Percentiles rank a stretch among this genome's conserved stretches.
These are phyloP conservation scores for Jamesozyma piceae DNA, from an alignment of 805 yeast genomes.

Conservation along the genomic window DNA sequence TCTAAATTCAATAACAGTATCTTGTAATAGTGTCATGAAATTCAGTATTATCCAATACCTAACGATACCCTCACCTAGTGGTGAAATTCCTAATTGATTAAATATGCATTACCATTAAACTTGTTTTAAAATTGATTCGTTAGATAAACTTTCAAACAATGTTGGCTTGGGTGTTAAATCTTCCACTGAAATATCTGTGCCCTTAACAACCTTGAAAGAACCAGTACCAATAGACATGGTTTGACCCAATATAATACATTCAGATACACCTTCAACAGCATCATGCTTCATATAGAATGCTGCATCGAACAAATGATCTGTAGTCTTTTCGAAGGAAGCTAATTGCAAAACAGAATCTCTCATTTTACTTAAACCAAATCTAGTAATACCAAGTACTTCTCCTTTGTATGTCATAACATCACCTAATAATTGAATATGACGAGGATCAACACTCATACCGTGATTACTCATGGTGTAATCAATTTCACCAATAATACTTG, in stretches of 20 bases:
- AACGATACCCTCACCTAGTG: neutral
- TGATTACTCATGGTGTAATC: conserved; percentile 97
- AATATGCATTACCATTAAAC: neutral
- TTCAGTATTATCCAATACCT: neutral
- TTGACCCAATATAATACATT: conserved; percentile 94
- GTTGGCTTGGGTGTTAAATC: conserved; percentile 39
- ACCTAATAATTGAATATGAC: conserved; percentile 94
- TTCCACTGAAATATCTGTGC: conserved; percentile 37
- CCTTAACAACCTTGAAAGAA: conserved; percentile 74
- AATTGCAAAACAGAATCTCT: conserved; percentile 94
- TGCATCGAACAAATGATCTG: conserved; percentile 96
- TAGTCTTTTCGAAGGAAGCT: conserved; percentile 96
- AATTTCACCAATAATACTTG: conserved; percentile 86
- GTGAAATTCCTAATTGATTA: neutral
- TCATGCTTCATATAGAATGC: conserved; percentile 96
- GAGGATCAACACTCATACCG: conserved; percentile 99
- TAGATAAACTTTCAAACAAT: conserved; percentile 37
- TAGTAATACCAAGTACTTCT: conserved; percentile 93
- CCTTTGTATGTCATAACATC: conserved; percentile 99
- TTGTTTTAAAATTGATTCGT: conserved; percentile 6
- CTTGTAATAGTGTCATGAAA: neutral
- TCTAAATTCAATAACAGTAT: neutral
- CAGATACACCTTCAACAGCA: conserved; percentile 93
- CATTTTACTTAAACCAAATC: conserved; percentile 97
- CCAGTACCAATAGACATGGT: conserved; percentile 98